Percentiles rank a stretch among this genome's conserved stretches.
phyloP scores from a whole-genome alignment of 1,284 basidiomycete species.

The Papiliotrema flavescens region DNA sequence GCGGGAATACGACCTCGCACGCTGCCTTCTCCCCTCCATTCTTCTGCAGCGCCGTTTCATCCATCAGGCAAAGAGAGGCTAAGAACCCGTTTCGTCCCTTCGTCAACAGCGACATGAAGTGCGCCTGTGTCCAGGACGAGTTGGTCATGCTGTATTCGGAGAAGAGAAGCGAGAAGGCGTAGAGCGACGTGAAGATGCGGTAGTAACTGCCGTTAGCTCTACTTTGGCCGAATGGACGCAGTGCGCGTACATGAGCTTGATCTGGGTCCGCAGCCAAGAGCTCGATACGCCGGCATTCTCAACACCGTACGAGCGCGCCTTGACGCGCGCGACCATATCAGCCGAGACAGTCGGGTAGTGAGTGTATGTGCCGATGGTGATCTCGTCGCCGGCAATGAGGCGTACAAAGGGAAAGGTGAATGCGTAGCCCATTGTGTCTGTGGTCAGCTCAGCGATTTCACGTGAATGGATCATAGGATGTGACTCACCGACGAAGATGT shows the following conservation, averaged over 20 bases:
- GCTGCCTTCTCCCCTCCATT: conserved; percentile 15
- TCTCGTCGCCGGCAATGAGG: conserved; percentile 54
- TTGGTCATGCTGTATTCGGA: conserved; percentile 81
- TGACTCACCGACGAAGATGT: conserved; percentile 78
- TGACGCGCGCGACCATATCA: conserved; percentile 85
- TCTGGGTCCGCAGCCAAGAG: conserved; percentile 58
- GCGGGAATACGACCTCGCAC: conserved; percentile 72
- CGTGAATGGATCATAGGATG: background rate
- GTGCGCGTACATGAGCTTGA: conserved; percentile 67
- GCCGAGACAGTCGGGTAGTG: conserved; percentile 96
- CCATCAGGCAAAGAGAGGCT: conserved; percentile 34
- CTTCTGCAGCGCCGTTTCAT: conserved; percentile 24
- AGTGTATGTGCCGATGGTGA: conserved; percentile 83
- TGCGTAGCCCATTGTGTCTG: conserved; percentile 97
- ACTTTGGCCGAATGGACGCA: background rate
- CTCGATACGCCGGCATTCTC: conserved; percentile 68
- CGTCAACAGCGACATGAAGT: conserved; percentile 68
- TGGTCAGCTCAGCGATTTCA: background rate
- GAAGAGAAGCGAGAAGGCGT: conserved; percentile 68
- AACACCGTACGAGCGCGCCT: conserved; percentile 58
- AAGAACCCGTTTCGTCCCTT: conserved; percentile 21
- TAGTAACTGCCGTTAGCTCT: conserved; percentile 71
- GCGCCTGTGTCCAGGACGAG: conserved; percentile 88
- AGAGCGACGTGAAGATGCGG: conserved; percentile 76
- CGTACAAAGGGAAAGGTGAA: conserved; percentile 81